A percentile compares a stretch with the other conserved stretches of the same genome.
Evolutionary conservation across 805 yeast genomes (phyloP).

Genomic region (Maudiozyma bulderi): DNA sequence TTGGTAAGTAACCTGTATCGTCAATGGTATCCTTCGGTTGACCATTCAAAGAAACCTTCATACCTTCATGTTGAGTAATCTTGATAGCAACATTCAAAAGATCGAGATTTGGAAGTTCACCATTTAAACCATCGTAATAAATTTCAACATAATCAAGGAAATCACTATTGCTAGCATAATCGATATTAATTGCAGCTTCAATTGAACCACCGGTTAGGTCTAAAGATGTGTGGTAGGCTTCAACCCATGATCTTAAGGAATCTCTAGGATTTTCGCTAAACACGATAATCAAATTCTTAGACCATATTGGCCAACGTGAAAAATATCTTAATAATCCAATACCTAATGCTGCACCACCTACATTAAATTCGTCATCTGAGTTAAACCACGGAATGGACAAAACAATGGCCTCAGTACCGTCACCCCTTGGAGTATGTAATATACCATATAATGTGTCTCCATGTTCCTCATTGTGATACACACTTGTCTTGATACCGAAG

Average conservation of each 20-base stretch:
- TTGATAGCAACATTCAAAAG: constrained; percentile 72
- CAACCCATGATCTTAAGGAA: constrained; percentile 80
- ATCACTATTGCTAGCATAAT: constrained; percentile 59
- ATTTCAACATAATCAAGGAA: constrained; percentile 66
- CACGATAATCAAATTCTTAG: constrained; percentile 83
- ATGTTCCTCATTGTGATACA: constrained; percentile 32
- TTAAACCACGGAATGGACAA: constrained; percentile 82
- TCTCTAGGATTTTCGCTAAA: constrained; percentile 62
- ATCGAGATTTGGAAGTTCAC: constrained; percentile 92
- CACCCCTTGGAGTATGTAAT: constrained; percentile 89
- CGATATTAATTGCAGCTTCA: constrained; percentile 81
- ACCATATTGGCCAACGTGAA: constrained; percentile 85
- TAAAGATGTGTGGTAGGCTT: constrained; percentile 78
- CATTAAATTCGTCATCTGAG: constrained; percentile 52
- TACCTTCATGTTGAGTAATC: constrained; percentile 66
- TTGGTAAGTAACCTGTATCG: constrained; percentile 39
- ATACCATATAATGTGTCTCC: constrained; percentile 63
- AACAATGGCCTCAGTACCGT: constrained; percentile 91
- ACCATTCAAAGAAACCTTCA: constrained; percentile 58
- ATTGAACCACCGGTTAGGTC: constrained; percentile 89
- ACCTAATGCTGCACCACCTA: constrained; percentile 71
- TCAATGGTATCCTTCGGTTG: constrained; percentile 38
- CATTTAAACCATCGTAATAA: constrained; percentile 80
- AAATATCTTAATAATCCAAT: constrained; percentile 72
- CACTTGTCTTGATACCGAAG: constrained; percentile 59